Conservation (phyloP, 768 basidiomycete species). For the Gymnopilus junonius region DNA sequence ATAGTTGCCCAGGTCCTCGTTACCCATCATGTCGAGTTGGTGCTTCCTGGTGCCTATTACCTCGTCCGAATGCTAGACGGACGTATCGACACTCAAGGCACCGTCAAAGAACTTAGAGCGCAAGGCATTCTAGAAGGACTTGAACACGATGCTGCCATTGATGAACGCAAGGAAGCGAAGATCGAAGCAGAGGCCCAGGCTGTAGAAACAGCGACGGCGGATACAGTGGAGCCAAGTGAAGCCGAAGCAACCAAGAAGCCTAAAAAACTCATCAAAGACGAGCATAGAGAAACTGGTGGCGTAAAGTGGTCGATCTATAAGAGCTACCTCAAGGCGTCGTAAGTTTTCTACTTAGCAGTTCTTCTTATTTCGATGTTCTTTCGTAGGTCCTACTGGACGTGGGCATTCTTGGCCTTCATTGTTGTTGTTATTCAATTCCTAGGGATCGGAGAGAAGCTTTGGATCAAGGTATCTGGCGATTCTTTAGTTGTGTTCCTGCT, state of each 20-base stretch:
- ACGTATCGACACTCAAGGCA: slow-evolving; percentile 77
- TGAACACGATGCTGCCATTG: slow-evolving; percentile 44
- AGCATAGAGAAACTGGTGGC: slow-evolving; percentile 78
- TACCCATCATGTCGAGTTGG: slow-evolving; percentile 85
- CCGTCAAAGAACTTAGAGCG: slow-evolving; percentile 62
- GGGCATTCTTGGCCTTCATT: slow-evolving; percentile 54
- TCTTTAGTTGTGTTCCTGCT: neutral
- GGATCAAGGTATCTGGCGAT: slow-evolving; percentile 63
- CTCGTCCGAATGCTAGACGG: slow-evolving; percentile 83
- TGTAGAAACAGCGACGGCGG: slow-evolving; percentile 31
- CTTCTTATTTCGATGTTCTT: neutral
- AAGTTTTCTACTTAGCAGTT: slow-evolving; percentile 28
- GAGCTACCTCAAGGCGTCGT: slow-evolving; percentile 76
- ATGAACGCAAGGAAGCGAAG: slow-evolving; percentile 51
- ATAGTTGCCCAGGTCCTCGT: slow-evolving; percentile 58
- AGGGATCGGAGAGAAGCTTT: slow-evolving; percentile 64
- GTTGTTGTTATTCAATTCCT: slow-evolving; percentile 57
- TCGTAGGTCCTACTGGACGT: slow-evolving; percentile 68
- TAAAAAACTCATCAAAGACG: slow-evolving; percentile 77
- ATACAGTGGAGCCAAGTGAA: slow-evolving; percentile 29
- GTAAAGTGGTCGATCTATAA: slow-evolving; percentile 81
- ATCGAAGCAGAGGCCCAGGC: slow-evolving; percentile 30
- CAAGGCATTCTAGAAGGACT: slow-evolving; percentile 44
- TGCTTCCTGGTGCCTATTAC: slow-evolving; percentile 76
- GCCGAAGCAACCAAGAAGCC: slow-evolving; percentile 56